phyloP scores from a whole-genome alignment of 176 grass and related monocot species.

The Triticum dicoccoides region DNA sequence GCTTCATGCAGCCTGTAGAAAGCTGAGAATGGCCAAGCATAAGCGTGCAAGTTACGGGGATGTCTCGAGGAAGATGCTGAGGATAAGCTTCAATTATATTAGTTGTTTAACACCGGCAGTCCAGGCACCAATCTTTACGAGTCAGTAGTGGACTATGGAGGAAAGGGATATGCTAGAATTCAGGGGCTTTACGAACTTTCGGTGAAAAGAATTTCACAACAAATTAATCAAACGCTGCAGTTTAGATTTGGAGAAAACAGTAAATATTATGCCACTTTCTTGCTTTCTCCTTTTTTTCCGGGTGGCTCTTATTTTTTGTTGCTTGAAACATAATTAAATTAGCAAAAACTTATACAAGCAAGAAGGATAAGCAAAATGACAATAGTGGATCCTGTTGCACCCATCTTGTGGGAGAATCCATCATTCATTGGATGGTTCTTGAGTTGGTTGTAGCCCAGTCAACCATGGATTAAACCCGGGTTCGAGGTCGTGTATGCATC shows the following conservation, averaged over 20 bases:
- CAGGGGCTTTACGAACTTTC: not conserved
- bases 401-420: too few relatives aligned
- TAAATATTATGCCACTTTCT: not conserved
- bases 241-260: not conserved
- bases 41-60: slow-evolving; percentile 18
- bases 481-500: too few relatives aligned
- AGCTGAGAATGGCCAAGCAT: not conserved
- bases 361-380: too few relatives aligned
- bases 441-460: too few relatives aligned
- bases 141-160: not conserved
- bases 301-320: too few relatives aligned
- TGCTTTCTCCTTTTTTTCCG: too few relatives aligned
- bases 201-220: not conserved
- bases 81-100: not conserved
- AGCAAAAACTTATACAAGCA: too few relatives aligned
- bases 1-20: not conserved
- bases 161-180: not conserved
- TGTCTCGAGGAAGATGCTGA: not conserved
- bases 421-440: too few relatives aligned
- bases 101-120: slow-evolving; percentile 11
- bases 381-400: too few relatives aligned
- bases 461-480: too few relatives aligned
- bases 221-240: not conserved
- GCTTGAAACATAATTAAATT: too few relatives aligned
- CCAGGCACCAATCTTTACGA: not conserved